Evolutionary conservation across 2,329 filamentous ascomycete species (phyloP).

Genomic region (Tolypocladium ovalisporum): DNA sequence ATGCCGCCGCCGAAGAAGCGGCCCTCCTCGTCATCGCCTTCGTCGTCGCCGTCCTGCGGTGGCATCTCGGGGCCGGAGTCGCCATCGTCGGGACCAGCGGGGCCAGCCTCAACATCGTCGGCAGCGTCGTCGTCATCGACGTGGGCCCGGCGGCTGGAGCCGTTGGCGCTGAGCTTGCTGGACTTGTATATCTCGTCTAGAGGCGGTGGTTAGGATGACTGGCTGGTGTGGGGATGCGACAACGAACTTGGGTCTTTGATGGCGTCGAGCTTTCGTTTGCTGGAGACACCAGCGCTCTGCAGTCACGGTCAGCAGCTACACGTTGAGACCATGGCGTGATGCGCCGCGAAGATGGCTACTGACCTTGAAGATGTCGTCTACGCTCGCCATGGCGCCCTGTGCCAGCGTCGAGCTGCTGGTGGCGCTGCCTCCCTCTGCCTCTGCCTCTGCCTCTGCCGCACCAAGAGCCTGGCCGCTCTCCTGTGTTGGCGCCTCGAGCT

Average conservation of each 20-base stretch:
- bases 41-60: slow-evolving; percentile 35
- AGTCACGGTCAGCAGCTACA: not conserved
- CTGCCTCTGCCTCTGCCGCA: not conserved
- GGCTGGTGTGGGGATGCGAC: not conserved
- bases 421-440: not conserved
- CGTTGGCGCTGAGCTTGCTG: slow-evolving; percentile 37
- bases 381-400: slow-evolving; percentile 36
- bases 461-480: not conserved
- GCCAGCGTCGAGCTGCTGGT: not conserved
- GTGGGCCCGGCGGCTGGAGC: slow-evolving; percentile 31
- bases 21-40: slow-evolving; percentile 74
- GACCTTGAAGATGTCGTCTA: slow-evolving; percentile 50
- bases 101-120: slow-evolving; percentile 34
- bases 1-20: slow-evolving; percentile 94
- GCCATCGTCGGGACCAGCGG: slow-evolving; percentile 41
- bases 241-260: slow-evolving; percentile 50
- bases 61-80: slow-evolving; percentile 34
- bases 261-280: slow-evolving; percentile 54
- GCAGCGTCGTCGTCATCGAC: slow-evolving; percentile 31
- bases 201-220: not conserved
- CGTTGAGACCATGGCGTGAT: too few relatives aligned
- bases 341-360: not conserved
- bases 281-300: slow-evolving; percentile 32
- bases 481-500: not conserved
- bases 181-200: slow-evolving; percentile 55